Base-by-base conservation (phyloP, 2,329 filamentous ascomycete genomes). In the Ceratocystis eucalypticola region DNA sequence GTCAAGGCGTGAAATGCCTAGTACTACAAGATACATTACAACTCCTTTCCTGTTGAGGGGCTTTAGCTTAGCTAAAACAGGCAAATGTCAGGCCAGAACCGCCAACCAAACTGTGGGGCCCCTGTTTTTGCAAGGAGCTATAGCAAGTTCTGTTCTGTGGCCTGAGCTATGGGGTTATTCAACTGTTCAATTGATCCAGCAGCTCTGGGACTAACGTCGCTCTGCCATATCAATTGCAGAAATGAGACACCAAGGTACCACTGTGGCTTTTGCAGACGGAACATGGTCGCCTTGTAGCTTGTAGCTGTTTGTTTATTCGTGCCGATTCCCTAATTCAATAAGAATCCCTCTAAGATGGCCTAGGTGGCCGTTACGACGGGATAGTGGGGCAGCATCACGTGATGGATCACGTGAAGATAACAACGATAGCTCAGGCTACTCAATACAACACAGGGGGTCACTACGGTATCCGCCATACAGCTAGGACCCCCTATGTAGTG, bases 281-380 rank as follows among this genome's bases (percentile, higher is more conserved):
- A 12, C 48, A n/a, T n/a, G 12, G 48, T 3, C 22, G 22, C n/a
- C n/a, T 8, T 8, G n/a, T 22, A 53, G n/a, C 48, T n/a, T 10
- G 46, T 22, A 20, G 46, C 6, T 50, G 46, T 41, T 50, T 50
- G 46, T 22, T 20, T 8, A 22, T 22, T 4, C 22, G 48, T 53
- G 6, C 48, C 1, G 10, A 12, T 57, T 15, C 30, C 28, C n/a
- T 17, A 30, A 30, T 57, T 17, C 22, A 28, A 30, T 33, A 2
- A 25, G 25, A n/a, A 33, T 8, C 53, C 15, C 22, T 30, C 15
- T 7, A 7, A 55, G 59, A 64, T 63, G 65, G 65, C 59, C 65
- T 66, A 66, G 65, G 65, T 66, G 65, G 65, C 65, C 65, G 61
- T 66, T 55, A 66, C 65, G 53, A 17, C n/a, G 17, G 30, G 30